Evolutionary conservation across 1,139 yeast genomes (phyloP).

Genomic region (Yamadazyma friedrichii): DNA sequence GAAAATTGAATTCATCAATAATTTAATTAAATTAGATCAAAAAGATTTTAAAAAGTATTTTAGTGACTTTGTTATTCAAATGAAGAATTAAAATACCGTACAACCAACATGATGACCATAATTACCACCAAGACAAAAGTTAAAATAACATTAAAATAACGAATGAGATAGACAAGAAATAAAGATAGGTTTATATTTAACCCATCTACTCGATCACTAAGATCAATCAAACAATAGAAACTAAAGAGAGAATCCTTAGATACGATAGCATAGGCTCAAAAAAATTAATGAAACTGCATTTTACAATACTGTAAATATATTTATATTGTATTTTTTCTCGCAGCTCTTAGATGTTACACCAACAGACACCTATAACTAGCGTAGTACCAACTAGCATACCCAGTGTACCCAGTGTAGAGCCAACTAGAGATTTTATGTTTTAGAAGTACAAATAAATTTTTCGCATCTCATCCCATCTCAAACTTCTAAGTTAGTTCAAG

Average conservation of each 20-base stretch:
- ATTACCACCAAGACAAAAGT: too few species aligned
- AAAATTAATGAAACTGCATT: not conserved
- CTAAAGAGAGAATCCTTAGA: too few species aligned
- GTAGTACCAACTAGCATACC: too few species aligned
- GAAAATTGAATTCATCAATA: conserved; percentile 56
- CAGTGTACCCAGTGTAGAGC: too few species aligned
- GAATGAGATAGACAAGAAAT: too few species aligned
- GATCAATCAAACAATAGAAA: not conserved
- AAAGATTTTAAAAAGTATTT: conserved; percentile 68
- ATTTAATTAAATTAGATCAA: conserved; percentile 51
- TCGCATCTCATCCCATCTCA: conserved; percentile 10
- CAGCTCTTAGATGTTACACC: too few species aligned
- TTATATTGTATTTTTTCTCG: conserved; percentile 1
- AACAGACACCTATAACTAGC: too few species aligned
- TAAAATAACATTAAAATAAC: too few species aligned
- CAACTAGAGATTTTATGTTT: too few species aligned
- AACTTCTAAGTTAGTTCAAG: not conserved
- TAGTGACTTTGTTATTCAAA: conserved; percentile 51
- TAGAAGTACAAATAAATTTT: not conserved
- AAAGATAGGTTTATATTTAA: not conserved
- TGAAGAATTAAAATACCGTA: not conserved
- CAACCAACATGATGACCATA: not conserved
- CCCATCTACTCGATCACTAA: not conserved
- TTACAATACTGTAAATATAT: conserved; percentile 4
- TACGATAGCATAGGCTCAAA: not conserved